Evolutionary conservation across 257 asterid species (phyloP), one percentile per base, ranked within the genome.

Genomic region (Solanum verrucosum): DNA sequence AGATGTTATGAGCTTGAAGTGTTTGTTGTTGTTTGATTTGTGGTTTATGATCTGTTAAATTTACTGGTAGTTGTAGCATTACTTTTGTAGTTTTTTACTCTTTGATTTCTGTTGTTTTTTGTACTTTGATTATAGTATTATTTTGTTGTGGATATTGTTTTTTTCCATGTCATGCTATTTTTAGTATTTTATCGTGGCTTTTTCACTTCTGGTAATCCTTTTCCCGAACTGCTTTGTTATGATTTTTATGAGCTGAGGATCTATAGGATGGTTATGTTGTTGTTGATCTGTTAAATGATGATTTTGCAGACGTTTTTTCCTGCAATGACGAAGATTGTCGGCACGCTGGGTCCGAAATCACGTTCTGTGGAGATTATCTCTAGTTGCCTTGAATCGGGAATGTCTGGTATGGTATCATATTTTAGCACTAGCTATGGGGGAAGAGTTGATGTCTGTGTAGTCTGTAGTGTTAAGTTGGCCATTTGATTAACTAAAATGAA

Each of bases 281-380:
- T 18, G 16, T 71, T 21, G 37, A 16, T 20, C 56, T 34, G 23
- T 78, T 31, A 71, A 71, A 71, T 31, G 23, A 7, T 70, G 78
- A 16, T 81, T 81, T 75, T 87, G 35, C 15, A 95, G 98, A 91
- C 87, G 85, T 96, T 93, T 91, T 96, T 93, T 87, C 98, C 97
- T 10, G 98, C 99, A 21, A 92, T 95, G 99, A 91, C 98, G 46
- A 97, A 96, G 93, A 97, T 97, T 89, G 99, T 97, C 37, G 99
- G 99, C 87, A 97, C 99, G 6, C 88, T 97, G 89, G 99, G 99
- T 23, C 94, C 98, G 10, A 94, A 95, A 88, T 97, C 99, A 73
- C 98, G 99, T 91, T 92, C 99, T 59, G 93, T 93, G 38, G 98
- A 97, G 79, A 94, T 91, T 88, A 92, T 97, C 83, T 92, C 98